These are phyloP conservation scores for Saccharomycopsis hybrid DNA, from an alignment of 1,139 yeast genomes.

Conservation along the genomic window DNA sequence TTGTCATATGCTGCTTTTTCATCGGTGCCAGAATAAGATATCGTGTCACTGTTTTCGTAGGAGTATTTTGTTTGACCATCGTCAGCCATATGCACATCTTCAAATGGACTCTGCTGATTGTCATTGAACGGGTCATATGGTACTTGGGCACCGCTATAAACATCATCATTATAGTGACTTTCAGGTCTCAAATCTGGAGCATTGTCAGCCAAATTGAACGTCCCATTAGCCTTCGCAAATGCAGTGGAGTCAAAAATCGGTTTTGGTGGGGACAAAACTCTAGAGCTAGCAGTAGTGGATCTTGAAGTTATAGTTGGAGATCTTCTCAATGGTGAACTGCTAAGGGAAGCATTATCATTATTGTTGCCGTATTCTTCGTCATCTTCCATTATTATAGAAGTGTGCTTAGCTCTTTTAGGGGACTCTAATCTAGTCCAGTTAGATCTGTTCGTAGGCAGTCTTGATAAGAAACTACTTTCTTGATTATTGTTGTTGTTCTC, in stretches of 20 bases:
- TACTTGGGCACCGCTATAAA: slow-evolving; percentile 24
- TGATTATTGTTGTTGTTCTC: slow-evolving; percentile 21
- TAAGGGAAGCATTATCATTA: slow-evolving; percentile 24
- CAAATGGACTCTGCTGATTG: background rate
- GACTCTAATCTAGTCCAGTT: slow-evolving; percentile 58
- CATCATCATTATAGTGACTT: slow-evolving; percentile 17
- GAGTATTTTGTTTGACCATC: slow-evolving; percentile 6
- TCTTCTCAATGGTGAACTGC: slow-evolving; percentile 26
- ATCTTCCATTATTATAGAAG: slow-evolving; percentile 42
- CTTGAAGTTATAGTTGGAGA: slow-evolving; percentile 33
- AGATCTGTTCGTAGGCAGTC: slow-evolving; percentile 40
- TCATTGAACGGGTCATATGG: slow-evolving; percentile 23
- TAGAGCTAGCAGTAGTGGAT: slow-evolving; percentile 35
- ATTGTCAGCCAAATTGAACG: slow-evolving; percentile 13
- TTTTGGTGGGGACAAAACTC: slow-evolving; percentile 55
- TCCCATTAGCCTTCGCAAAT: slow-evolving; percentile 48
- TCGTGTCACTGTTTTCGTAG: slow-evolving; percentile 16
- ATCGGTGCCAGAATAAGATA: slow-evolving; percentile 15
- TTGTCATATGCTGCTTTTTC: slow-evolving; percentile 8
- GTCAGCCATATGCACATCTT: slow-evolving; percentile 3
- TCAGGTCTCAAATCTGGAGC: slow-evolving; percentile 21
- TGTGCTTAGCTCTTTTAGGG: slow-evolving; percentile 50
- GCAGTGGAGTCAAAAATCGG: slow-evolving; percentile 61
- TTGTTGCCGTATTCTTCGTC: slow-evolving; percentile 31
- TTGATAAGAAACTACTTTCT: slow-evolving; percentile 6